Evolutionary conservation across 352 stramenopile genomes (phyloP).

Genomic region (Salisapilia sapeloensis): DNA sequence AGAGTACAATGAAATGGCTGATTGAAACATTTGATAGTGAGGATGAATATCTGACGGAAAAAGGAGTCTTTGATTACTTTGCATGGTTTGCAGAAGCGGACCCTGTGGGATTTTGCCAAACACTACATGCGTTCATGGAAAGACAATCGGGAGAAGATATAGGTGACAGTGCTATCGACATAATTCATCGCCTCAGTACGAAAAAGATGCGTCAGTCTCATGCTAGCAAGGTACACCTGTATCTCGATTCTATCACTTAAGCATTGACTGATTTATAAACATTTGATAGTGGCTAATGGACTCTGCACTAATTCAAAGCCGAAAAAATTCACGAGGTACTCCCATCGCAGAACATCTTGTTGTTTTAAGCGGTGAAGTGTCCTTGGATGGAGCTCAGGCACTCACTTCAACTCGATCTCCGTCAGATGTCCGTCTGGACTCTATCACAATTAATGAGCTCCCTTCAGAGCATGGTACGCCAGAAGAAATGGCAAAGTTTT

Average conservation of each 20-base stretch:
- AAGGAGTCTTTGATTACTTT: conserved; percentile 48
- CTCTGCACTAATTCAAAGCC: too few species aligned
- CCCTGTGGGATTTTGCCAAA: too few species aligned
- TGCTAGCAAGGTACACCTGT: too few species aligned
- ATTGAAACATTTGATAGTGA: conserved; percentile 31
- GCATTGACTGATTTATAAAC: too few species aligned
- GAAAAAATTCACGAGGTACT: too few species aligned
- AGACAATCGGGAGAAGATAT: too few species aligned
- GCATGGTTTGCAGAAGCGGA: conserved; percentile 44
- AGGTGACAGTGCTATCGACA: too few species aligned
- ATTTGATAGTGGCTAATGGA: too few species aligned
- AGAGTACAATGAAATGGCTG: conserved; percentile 22
- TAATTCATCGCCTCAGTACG: too few species aligned
- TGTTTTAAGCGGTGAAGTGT: conserved; percentile 33
- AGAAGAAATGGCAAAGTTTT: conserved; percentile 58
- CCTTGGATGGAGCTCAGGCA: conserved; percentile 7
- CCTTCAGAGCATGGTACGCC: conserved; percentile 21
- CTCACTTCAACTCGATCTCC: conserved; percentile 17
- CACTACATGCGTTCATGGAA: too few species aligned
- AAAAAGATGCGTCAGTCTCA: too few species aligned
- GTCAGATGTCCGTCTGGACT: conserved; percentile 27
- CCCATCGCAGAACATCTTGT: conserved; percentile 37
- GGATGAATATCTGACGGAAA: conserved; percentile 18
- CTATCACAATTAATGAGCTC: conserved; percentile 28
- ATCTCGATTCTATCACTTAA: too few species aligned